Evolutionary conservation across 2,329 filamentous ascomycete species (phyloP), one percentile per base, ranked within the genome.

Genomic region (Parafenestella ontariensis): DNA sequence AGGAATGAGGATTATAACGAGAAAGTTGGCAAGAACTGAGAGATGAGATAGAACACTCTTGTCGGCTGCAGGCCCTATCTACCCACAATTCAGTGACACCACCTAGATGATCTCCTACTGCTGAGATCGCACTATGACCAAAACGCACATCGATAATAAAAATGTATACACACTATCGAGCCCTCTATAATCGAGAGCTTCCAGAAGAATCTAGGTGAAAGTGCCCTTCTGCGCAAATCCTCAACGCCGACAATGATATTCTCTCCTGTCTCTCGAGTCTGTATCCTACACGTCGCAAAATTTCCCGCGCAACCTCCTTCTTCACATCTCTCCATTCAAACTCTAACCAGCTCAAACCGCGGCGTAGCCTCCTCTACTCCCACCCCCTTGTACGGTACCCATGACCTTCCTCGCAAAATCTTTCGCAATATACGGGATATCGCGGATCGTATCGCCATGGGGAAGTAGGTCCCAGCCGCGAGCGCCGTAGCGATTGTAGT

Each of bases 401-500:
- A 95, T 80, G 18, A 96, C 87, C 63, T 88, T 85, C 54, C 92
- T 85, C 15, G 86, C 83, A 86, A 91, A 96, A 76, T 99, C 95
- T 77, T 94, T 93, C 60, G 96, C 78, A 49, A 98, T 83, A 73
- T 97, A 98, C 3, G 95, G 95, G 18, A 97, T 79, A 71, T 99
- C 95, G 61, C 94, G 88, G 66, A 98, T 89, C 0, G 91, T 90
- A 76, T 99, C 95, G 62, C 90, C 90, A 73, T 98, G 94, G 13
- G 95, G 95, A 17, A 98, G 82, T 17, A 97, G 83, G 70, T 98
- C 95, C 93, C 93, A 98, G 52, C 95, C 95, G 40, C 94, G 85
- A 47, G 94, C 93, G 43, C 94, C 94, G 77, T 96, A 96, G 58
- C 93, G 90, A 80, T 92, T 97, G 83, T 98, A 98, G 82, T 98